Conservation (phyloP, 2,329 filamentous ascomycete species). For the Colletotrichum melonis region DNA sequence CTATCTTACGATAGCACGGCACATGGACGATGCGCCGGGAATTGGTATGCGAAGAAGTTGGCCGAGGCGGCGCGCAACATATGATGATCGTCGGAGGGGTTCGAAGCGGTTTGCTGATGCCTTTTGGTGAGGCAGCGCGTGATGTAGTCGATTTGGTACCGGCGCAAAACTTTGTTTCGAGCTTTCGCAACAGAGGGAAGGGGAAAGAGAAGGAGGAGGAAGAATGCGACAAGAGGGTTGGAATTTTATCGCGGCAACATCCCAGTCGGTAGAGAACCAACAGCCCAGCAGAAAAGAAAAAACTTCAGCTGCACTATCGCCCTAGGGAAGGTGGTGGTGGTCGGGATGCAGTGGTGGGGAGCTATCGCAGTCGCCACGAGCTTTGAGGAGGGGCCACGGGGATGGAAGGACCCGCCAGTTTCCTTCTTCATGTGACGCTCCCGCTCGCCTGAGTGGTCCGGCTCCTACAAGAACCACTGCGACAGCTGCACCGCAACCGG, state of each 20-base stretch:
- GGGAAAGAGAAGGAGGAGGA: neutral
- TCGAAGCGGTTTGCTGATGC: neutral
- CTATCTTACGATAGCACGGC: conserved; percentile 53
- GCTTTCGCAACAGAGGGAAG: conserved; percentile 3
- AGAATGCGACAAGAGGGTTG: neutral
- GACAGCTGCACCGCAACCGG: conserved; percentile 23
- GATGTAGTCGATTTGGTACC: neutral
- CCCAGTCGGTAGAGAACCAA: conserved; percentile 1
- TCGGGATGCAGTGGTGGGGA: conserved; percentile 17
- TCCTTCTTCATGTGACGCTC: conserved; percentile 26
- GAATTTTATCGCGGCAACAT: conserved; percentile 26
- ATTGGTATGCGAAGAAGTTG: conserved; percentile 35
- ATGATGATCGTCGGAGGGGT: conserved; percentile 8
- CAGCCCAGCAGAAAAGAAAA: neutral
- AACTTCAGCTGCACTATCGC: conserved; percentile 16
- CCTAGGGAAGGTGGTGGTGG: conserved; percentile 12
- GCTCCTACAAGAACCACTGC: neutral
- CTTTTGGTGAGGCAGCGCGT: neutral
- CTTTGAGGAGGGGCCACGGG: neutral
- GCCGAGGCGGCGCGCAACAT: conserved; percentile 28
- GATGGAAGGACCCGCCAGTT: neutral
- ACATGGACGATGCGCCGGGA: conserved; percentile 56
- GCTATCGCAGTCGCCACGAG: conserved; percentile 28
- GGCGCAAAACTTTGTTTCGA: conserved; percentile 13
- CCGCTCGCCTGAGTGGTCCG: conserved; percentile 23